Evolutionary conservation across 768 basidiomycete genomes (phyloP).

Genomic region (Leccinum arenicola): DNA sequence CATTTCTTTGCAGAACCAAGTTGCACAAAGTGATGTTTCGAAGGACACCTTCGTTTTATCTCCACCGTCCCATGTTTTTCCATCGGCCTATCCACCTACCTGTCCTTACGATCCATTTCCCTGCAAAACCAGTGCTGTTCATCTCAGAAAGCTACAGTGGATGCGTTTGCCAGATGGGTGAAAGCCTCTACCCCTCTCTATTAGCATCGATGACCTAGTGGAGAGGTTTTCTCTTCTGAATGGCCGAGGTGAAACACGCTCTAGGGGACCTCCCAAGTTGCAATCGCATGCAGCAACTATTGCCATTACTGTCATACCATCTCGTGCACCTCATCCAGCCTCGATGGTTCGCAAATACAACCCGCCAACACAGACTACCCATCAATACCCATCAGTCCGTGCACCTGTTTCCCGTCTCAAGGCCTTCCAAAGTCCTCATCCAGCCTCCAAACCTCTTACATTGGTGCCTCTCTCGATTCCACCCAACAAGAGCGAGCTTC

Average conservation of each 20-base stretch:
- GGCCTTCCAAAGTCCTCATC: conserved; percentile 2
- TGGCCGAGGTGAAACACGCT: conserved; percentile 9
- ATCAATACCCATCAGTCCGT: background rate
- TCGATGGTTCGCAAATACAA: background rate
- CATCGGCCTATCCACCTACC: conserved; percentile 10
- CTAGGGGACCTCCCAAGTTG: background rate
- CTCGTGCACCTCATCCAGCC: conserved; percentile 19
- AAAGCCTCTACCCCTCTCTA: background rate
- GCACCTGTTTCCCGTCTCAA: background rate
- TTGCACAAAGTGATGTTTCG: accelerated
- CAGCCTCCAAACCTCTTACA: conserved; percentile 2
- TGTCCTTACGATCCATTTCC: conserved; percentile 21
- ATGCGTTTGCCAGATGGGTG: background rate
- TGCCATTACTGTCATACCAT: conserved; percentile 16
- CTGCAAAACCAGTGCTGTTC: conserved; percentile 3
- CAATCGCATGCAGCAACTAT: conserved; percentile 13
- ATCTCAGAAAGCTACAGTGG: conserved; percentile 8
- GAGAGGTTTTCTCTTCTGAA: conserved; percentile 17
- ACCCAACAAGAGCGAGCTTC: background rate
- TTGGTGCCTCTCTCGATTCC: conserved; percentile 3
- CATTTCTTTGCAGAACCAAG: background rate
- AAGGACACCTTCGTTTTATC: background rate
- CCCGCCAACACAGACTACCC: background rate
- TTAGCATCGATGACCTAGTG: conserved; percentile 1
- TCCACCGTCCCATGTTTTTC: conserved; percentile 18